Evolutionary conservation across 331 rosid genomes (phyloP).

Genomic region (Pyracantha coccinea): DNA sequence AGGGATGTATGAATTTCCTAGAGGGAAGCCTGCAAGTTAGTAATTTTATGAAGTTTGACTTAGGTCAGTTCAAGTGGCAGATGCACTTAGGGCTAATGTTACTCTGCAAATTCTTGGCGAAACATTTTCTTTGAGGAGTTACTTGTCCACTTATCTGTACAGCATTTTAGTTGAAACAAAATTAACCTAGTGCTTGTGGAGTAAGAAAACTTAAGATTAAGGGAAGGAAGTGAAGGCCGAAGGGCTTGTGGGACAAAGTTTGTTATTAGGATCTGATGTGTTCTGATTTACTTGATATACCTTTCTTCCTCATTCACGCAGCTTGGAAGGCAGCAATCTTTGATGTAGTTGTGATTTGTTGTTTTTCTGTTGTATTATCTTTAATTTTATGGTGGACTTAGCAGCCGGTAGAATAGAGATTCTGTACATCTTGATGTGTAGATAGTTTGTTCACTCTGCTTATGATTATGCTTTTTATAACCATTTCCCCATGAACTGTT

Average conservation of each 20-base stretch:
- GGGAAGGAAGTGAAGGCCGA: not conserved
- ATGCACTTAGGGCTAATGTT: not conserved
- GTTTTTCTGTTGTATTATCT: not conserved
- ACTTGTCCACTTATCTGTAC: no score
- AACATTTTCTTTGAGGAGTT: not conserved
- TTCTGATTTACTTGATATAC: not conserved
- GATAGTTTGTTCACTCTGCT: not conserved
- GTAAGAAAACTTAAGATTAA: not conserved
- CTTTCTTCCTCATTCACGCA: not conserved
- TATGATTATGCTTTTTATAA: not conserved
- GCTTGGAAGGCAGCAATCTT: not conserved
- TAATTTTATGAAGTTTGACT: not conserved
- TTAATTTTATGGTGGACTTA: not conserved
- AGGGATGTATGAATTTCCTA: not conserved
- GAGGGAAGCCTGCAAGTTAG: conserved; percentile 1
- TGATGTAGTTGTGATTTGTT: not conserved
- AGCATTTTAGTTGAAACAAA: no score
- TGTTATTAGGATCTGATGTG: not conserved
- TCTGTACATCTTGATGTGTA: not conserved
- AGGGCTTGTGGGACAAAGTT: not conserved
- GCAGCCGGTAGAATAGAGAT: not conserved
- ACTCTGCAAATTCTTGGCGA: not conserved
- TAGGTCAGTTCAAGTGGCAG: not conserved
- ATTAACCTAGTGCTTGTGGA: not conserved
- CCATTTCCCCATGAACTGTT: not conserved